Evolutionary conservation across 306 rosid genomes (phyloP).

Genomic region (Ceratonia siliqua): DNA sequence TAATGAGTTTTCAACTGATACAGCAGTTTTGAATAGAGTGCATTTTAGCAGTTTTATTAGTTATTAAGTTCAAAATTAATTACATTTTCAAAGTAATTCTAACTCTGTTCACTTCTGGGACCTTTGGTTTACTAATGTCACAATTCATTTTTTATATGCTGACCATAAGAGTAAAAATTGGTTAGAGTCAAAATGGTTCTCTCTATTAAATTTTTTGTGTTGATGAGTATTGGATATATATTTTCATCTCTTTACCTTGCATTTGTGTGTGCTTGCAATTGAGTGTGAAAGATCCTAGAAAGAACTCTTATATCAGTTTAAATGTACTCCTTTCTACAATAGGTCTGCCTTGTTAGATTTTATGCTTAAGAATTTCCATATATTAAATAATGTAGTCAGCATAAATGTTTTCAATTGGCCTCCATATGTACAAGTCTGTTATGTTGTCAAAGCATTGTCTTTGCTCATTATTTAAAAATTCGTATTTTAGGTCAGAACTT

Average conservation of each 20-base stretch:
- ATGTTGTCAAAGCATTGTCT: slow-evolving; percentile 28
- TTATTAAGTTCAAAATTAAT: not conserved
- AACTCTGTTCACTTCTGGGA: not conserved
- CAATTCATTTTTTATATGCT: not conserved
- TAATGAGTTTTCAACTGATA: not conserved
- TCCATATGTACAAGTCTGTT: not conserved
- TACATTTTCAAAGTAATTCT: not conserved
- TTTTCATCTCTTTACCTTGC: not conserved
- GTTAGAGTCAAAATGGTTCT: not conserved
- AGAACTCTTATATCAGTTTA: slow-evolving; percentile 9
- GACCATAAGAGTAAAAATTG: slow-evolving; percentile 13
- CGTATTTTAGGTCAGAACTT: slow-evolving; percentile 74
- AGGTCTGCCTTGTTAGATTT: slow-evolving; percentile 1
- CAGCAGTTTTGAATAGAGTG: not conserved
- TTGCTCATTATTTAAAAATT: slow-evolving; percentile 23
- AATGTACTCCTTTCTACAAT: not conserved
- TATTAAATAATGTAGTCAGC: slow-evolving; percentile 3
- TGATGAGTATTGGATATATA: not conserved
- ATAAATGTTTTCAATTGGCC: not conserved
- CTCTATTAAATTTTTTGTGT: not conserved
- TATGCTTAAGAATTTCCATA: slow-evolving; percentile 1
- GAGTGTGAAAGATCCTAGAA: not conserved
- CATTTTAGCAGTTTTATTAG: not conserved
- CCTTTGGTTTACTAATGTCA: not conserved
- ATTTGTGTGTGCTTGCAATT: slow-evolving; percentile 5